Conservation (phyloP, 2,329 filamentous ascomycete species). For the Fusarium sp. region DNA sequence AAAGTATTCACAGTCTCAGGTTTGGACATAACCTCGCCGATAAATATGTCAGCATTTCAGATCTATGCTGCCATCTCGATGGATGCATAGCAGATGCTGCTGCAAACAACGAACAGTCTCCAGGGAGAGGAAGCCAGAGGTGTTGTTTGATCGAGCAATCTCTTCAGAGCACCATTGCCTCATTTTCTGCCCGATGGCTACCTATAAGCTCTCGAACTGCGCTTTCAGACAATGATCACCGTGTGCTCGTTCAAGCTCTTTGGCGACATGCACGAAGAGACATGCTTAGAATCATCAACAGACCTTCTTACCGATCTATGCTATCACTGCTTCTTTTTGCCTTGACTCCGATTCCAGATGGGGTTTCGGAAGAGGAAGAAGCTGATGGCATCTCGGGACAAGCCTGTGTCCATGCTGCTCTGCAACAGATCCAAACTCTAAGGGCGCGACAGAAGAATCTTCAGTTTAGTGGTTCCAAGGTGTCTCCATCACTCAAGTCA, state of each 20-base stretch:
- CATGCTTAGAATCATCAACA: slow-evolving; percentile 54
- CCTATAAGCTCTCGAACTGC: slow-evolving; percentile 29
- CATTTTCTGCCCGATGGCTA: slow-evolving; percentile 46
- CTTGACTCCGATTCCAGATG: slow-evolving; percentile 52
- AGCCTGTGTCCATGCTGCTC: slow-evolving; percentile 52
- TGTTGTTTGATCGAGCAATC: slow-evolving; percentile 40
- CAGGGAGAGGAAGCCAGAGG: slow-evolving; percentile 26
- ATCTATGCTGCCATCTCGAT: slow-evolving; percentile 47
- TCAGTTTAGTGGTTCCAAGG: slow-evolving; percentile 54
- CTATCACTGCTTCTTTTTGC: slow-evolving; percentile 53
- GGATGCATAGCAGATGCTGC: slow-evolving; percentile 47
- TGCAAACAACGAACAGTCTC: neutral
- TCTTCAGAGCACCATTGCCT: slow-evolving; percentile 40
- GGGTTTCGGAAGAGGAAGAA: slow-evolving; percentile 54
- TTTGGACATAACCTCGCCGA: slow-evolving; percentile 40
- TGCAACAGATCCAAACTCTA: slow-evolving; percentile 54
- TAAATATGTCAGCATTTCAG: slow-evolving; percentile 45
- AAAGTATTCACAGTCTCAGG: slow-evolving; percentile 20
- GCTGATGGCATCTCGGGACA: slow-evolving; percentile 52
- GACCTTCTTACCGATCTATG: slow-evolving; percentile 54
- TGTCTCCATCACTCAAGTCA: slow-evolving; percentile 41
- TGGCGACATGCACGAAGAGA: slow-evolving; percentile 52
- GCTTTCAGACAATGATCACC: slow-evolving; percentile 14
- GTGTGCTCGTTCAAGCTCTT: slow-evolving; percentile 33
- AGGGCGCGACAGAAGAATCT: slow-evolving; percentile 52